Evolutionary conservation across 371 early-diverging fungal species (phyloP), one percentile per base, ranked within the genome.

Genomic region (Mortierella polycephala): DNA sequence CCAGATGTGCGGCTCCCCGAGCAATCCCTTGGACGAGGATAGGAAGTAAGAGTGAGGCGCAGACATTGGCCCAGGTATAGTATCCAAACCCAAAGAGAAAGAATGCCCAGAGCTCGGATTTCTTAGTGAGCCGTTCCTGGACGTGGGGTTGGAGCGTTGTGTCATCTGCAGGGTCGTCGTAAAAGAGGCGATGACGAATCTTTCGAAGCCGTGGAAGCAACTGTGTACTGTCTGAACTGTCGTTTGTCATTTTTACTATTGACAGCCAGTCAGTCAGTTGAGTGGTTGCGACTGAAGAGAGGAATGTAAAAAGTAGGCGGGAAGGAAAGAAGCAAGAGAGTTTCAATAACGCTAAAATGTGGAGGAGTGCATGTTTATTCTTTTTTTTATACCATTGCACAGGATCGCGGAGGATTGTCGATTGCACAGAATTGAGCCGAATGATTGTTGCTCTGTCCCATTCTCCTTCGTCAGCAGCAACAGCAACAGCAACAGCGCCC

Each of bases 41-140:
- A 0, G 77, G 77, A 5, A 76, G 64, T 9, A 76, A 37, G 3
- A 76, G 57, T 12, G 77, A 76, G 0, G 59, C 46, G n/a, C 68
- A 71, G 2, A 64, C 64, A 53, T 76, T 76, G 45, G 67, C 57
- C 60, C 64, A 76, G 30, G 77, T 46, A 21, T 71, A 76, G 40
- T 42, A 71, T 11, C 77, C 77, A 18, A 71, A 71, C 8, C 77
- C 77, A 52, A 76, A 76, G 57, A 62, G 59, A 44, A 76, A 71
- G 77, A 57, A 76, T 4, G 64, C 64, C 77, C 77, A 76, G 44
- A 76, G 60, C 47, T 76, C 77, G 3, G 60, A 60, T 51, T 76
- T 76, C 37, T 63, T 62, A n/a, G 67, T 64, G n/a, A 76, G 57
- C 14, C 18, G 54, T 45, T 76, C 64, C n/a, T 62, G 53, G 4